Evolutionary conservation across 2,329 filamentous ascomycete genomes (phyloP).

Genomic region (Fusarium proliferatum): DNA sequence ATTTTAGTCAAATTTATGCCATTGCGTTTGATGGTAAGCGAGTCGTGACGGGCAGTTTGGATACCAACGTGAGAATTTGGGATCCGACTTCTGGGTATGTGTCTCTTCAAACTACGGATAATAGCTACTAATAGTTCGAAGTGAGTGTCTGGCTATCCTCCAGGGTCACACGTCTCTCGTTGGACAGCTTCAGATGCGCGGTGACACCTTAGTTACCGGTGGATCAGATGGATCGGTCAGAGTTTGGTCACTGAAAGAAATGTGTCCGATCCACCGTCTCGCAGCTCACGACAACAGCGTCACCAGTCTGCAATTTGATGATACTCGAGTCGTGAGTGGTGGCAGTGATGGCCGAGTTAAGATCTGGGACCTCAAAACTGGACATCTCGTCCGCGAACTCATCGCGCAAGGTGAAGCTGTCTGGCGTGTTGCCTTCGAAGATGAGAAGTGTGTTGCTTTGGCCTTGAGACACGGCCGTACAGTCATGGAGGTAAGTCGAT

Average conservation of each 20-base stretch:
- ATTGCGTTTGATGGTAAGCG: constrained; percentile 96
- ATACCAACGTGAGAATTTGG: constrained; percentile 98
- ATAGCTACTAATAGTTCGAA: constrained; percentile 52
- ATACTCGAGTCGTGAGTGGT: constrained; percentile 93
- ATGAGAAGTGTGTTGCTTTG: constrained; percentile 97
- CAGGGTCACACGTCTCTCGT: constrained; percentile 98
- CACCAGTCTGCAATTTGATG: constrained; percentile 96
- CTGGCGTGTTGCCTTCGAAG: constrained; percentile 97
- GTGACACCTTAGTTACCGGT: constrained; percentile 93
- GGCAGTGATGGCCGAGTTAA: constrained; percentile 98
- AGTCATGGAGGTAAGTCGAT: constrained; percentile 89
- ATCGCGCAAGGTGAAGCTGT: constrained; percentile 93
- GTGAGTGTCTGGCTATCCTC: constrained; percentile 86
- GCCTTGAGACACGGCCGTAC: constrained; percentile 86
- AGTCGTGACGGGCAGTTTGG: constrained; percentile 93
- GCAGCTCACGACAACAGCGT: constrained; percentile 99
- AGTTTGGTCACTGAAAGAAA: constrained; percentile 93
- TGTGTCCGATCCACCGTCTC: constrained; percentile 91
- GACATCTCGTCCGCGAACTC: constrained; percentile 89
- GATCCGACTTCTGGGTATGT: constrained; percentile 86
- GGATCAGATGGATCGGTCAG: constrained; percentile 96
- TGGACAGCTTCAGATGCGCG: constrained; percentile 94
- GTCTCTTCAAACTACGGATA: constrained; percentile 41
- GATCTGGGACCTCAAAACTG: constrained; percentile 96
- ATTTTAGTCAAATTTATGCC: constrained; percentile 99